Evolutionary conservation across 2,329 filamentous ascomycete species (phyloP).

Genomic region (Diaporthe nobilis): DNA sequence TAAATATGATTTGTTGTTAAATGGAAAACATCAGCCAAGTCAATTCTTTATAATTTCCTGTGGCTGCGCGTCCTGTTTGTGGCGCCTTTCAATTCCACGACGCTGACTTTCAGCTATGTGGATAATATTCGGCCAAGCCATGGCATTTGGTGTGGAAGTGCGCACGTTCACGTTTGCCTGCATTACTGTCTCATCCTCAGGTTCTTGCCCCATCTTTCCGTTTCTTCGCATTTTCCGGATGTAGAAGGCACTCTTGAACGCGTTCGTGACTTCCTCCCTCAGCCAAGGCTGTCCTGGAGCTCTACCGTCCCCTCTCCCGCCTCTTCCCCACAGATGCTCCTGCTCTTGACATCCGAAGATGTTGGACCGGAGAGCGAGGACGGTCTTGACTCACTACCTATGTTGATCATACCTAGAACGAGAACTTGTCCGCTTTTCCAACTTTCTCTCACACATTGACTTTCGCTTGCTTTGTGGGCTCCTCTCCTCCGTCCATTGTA

Average conservation of each 20-base stretch:
- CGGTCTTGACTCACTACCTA: neutral
- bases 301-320: neutral
- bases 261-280: neutral
- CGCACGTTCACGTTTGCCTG: neutral
- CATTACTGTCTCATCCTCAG: neutral
- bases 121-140: too few species aligned
- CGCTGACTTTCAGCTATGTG: too few species aligned
- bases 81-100: neutral
- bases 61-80: neutral
- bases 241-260: neutral
- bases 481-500: neutral
- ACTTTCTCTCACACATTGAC: neutral
- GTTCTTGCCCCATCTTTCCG: neutral
- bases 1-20: neutral
- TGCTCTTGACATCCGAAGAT: neutral
- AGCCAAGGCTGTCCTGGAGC: neutral
- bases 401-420: neutral
- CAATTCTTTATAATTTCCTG: too few species aligned
- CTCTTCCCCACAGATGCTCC: neutral
- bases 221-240: neutral
- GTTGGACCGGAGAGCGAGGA: neutral
- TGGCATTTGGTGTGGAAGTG: neutral
- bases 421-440: neutral
- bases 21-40: neutral
- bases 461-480: neutral